phyloP scores from a whole-genome alignment of 352 stramenopile species.

The Globisporangium barbulae region DNA sequence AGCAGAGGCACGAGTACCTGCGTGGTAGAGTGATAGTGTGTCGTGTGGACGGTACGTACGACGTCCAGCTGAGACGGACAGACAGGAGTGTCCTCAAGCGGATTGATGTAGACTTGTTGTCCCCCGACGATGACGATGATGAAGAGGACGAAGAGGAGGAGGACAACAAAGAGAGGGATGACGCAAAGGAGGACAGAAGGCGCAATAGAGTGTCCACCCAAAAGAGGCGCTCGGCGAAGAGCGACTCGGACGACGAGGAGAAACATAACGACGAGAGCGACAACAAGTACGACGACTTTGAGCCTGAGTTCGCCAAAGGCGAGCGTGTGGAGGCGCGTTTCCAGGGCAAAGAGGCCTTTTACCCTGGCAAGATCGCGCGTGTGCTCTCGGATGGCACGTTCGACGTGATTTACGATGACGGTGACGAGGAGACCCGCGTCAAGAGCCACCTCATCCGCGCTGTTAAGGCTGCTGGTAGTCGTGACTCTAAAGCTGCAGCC shows the following conservation, averaged over 20 bases:
- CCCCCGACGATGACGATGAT: conserved; percentile 37
- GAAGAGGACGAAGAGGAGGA: conserved; percentile 22
- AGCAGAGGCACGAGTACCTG: conserved; percentile 51
- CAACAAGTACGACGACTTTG: conserved; percentile 33
- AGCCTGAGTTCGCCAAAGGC: conserved; percentile 49
- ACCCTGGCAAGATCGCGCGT: conserved; percentile 41
- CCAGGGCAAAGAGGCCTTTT: conserved; percentile 45
- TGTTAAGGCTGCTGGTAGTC: not conserved
- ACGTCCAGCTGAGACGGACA: conserved; percentile 32
- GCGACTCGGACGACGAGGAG: conserved; percentile 21
- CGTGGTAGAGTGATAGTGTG: conserved; percentile 37
- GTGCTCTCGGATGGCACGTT: conserved; percentile 50
- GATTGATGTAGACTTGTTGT: conserved; percentile 41
- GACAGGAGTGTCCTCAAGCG: conserved; percentile 25
- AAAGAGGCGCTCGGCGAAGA: conserved; percentile 9
- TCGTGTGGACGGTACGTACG: conserved; percentile 51
- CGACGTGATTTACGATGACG: conserved; percentile 74
- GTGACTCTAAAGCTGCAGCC: not conserved
- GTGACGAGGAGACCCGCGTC: conserved; percentile 61
- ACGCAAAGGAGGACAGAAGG: not conserved
- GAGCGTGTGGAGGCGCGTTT: conserved; percentile 67
- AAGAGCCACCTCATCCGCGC: conserved; percentile 37
- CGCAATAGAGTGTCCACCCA: conserved; percentile 2
- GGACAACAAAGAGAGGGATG: conserved; percentile 2
- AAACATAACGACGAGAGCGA: conserved; percentile 19